These are phyloP conservation scores for Cardamine occulta DNA, from an alignment of 345 rosid species.

Conservation along the genomic window DNA sequence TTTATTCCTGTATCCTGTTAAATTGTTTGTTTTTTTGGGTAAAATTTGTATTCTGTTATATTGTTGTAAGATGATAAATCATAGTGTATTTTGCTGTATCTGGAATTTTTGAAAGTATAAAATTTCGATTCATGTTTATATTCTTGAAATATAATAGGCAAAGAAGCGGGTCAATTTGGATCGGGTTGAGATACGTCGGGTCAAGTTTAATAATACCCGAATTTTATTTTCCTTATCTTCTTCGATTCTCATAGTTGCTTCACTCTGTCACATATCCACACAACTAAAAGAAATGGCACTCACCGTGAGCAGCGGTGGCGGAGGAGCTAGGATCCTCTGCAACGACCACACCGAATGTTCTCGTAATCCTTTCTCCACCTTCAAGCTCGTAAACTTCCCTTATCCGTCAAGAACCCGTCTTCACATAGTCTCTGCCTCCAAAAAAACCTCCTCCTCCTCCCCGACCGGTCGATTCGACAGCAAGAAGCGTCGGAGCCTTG, in stretches of 20 bases:
- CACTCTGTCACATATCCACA: conserved; percentile 42
- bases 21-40: too few relatives aligned
- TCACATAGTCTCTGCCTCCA: conserved; percentile 62
- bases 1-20: background rate
- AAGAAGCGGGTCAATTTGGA: conserved; percentile 6
- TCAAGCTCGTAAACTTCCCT: conserved; percentile 42
- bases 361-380: conserved; percentile 3
- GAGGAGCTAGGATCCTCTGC: conserved; percentile 49
- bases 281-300: conserved; percentile 51
- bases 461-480: conserved; percentile 76
- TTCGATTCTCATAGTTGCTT: conserved; percentile 30
- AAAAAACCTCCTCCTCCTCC: conserved; percentile 55
- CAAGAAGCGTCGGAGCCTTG: conserved; percentile 55
- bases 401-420: conserved; percentile 33
- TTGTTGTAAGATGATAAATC: conserved; percentile 6
- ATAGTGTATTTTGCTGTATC: background rate
- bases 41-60: background rate
- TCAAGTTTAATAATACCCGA: conserved; percentile 14
- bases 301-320: conserved; percentile 50
- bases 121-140: background rate
- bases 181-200: conserved; percentile 6
- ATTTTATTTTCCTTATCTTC: conserved; percentile 31
- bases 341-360: conserved; percentile 34
- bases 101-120: background rate
- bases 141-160: background rate